A percentile compares a stretch with the other conserved stretches of the same genome.
phyloP scores from a whole-genome alignment of 306 rosid species.

The Castanea mollissima region DNA sequence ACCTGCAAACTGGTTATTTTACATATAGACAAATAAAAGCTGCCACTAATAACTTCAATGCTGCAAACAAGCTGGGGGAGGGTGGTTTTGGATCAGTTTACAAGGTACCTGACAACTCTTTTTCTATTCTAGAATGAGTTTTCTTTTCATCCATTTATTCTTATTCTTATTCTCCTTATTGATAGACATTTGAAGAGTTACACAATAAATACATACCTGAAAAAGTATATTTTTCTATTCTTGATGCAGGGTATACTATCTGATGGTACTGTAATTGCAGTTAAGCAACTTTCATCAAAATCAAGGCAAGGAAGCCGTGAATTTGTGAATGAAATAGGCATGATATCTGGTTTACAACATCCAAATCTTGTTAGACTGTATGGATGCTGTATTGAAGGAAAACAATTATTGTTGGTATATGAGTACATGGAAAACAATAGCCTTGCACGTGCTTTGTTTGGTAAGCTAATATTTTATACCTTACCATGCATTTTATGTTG shows the following conservation, averaged over 20 bases:
- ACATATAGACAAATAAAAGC: too few relatives aligned
- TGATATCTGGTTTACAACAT: conserved; percentile 26
- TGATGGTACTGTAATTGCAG: conserved; percentile 20
- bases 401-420: conserved; percentile 15
- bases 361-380: conserved; percentile 25
- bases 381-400: conserved; percentile 26
- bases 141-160: too few relatives aligned
- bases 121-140: too few relatives aligned
- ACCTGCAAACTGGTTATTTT: too few relatives aligned
- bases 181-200: background rate
- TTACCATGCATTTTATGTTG: background rate
- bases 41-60: too few relatives aligned
- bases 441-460: conserved; percentile 23
- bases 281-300: conserved; percentile 27
- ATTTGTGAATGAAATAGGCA: conserved; percentile 24
- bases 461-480: conserved; percentile 12
- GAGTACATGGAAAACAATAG: conserved; percentile 16
- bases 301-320: conserved; percentile 29
- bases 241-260: conserved; percentile 3
- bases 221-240: background rate
- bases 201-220: background rate
- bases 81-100: too few relatives aligned
- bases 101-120: too few relatives aligned
- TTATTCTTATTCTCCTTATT: background rate
- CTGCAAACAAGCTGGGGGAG: too few relatives aligned